A percentile compares a stretch with the other conserved stretches of the same genome.
These are phyloP conservation scores for Diatrype stigma DNA, from an alignment of 2,329 filamentous ascomycete species.

Conservation along the genomic window DNA sequence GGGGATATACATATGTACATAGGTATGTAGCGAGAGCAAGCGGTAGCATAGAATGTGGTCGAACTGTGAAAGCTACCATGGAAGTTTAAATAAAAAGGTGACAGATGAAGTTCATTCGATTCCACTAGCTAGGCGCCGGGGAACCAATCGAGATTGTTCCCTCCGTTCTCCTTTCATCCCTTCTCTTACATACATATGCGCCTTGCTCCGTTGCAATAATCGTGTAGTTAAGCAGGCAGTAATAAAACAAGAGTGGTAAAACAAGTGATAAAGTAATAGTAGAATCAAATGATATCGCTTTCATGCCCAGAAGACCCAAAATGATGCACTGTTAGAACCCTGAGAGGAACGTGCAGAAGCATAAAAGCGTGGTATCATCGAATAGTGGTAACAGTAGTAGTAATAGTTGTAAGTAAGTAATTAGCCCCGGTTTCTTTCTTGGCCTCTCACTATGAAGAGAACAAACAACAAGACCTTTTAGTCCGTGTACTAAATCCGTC, in stretches of 20 bases:
- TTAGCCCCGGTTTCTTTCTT: too few relatives aligned
- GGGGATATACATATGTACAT: too few relatives aligned
- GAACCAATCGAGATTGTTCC: too few relatives aligned
- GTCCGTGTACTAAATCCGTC: neutral
- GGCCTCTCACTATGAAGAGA: neutral
- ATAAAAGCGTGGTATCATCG: constrained; percentile 10
- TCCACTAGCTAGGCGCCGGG: too few relatives aligned
- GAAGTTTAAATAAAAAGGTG: too few relatives aligned
- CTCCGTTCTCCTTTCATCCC: too few relatives aligned
- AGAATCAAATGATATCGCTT: constrained; percentile 4
- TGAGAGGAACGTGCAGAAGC: constrained; percentile 3
- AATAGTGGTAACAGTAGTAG: neutral
- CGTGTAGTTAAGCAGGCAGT: neutral
- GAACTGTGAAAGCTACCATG: too few relatives aligned
- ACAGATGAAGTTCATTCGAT: too few relatives aligned
- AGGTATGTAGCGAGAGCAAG: too few relatives aligned
- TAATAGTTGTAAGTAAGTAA: too few relatives aligned
- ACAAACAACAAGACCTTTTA: neutral
- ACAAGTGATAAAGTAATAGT: neutral
- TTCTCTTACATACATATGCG: neutral
- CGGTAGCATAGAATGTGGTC: too few relatives aligned
- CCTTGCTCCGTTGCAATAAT: neutral
- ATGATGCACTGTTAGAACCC: neutral
- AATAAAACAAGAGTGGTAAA: constrained; percentile 2
- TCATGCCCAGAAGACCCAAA: neutral